Percentiles rank a stretch among this genome's conserved stretches.
phyloP scores from a whole-genome alignment of 768 basidiomycete species.

The Suillus subluteus region DNA sequence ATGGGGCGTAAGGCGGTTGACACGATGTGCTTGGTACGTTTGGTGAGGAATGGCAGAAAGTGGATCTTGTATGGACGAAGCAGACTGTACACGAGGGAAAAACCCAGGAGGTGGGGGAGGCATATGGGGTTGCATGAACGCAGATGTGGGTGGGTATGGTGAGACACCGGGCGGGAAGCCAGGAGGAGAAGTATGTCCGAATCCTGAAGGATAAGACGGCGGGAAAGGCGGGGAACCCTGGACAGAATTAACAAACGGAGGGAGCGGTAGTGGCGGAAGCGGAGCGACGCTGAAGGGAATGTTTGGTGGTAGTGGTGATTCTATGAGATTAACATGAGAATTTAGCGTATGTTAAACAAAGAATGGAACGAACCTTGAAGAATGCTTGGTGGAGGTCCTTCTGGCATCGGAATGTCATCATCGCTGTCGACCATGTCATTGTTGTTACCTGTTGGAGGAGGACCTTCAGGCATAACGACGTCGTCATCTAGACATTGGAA shows the following conservation, averaged over 20 bases:
- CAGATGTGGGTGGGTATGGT: conserved; percentile 31
- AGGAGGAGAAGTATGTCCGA: conserved; percentile 13
- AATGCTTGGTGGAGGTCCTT: conserved; percentile 65
- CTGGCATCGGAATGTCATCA: conserved; percentile 90
- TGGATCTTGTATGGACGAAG: conserved; percentile 71
- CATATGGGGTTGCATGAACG: conserved; percentile 27
- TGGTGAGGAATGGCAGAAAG: conserved; percentile 75
- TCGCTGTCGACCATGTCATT: conserved; percentile 58
- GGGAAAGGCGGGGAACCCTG: conserved; percentile 23
- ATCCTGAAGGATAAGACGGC: conserved; percentile 21
- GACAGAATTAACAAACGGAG: conserved; percentile 15
- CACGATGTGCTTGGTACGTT: conserved; percentile 77
- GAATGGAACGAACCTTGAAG: conserved; percentile 21
- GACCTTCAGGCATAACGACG: conserved; percentile 64
- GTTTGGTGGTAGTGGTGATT: conserved; percentile 10
- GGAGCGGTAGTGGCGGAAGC: conserved; percentile 30
- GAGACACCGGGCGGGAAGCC: conserved; percentile 26
- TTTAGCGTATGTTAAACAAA: conserved; percentile 1
- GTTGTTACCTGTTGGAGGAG: conserved; percentile 49
- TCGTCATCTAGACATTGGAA: conserved; percentile 52
- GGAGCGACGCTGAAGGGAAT: conserved; percentile 5
- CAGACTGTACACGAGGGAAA: conserved; percentile 56
- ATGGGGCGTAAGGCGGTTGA: conserved; percentile 42
- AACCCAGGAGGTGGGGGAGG: conserved; percentile 66
- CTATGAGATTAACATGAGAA: conserved; percentile 12